Evolutionary conservation across 2,329 filamentous ascomycete species (phyloP).

Genomic region (Nemania abortiva): DNA sequence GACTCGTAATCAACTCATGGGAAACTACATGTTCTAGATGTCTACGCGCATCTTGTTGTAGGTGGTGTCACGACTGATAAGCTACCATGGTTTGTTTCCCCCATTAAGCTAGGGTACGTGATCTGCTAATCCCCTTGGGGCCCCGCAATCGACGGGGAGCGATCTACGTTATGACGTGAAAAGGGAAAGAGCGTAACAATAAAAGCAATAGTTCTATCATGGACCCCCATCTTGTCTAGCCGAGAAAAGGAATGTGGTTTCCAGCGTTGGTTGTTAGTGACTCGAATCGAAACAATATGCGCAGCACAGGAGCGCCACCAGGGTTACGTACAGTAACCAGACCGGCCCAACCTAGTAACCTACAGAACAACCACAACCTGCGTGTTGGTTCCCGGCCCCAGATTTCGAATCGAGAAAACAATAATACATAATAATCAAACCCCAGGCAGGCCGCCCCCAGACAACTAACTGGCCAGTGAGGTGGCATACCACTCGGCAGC

Average conservation of each 20-base stretch:
- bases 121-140: constrained; percentile 16
- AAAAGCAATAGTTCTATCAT: constrained; percentile 16
- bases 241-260: constrained; percentile 19
- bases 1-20: background rate
- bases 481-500: constrained; percentile 22
- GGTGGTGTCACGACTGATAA: too few species aligned
- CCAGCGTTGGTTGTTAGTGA: constrained; percentile 8
- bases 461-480: constrained; percentile 10
- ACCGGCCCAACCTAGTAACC: too few species aligned
- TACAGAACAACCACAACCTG: too few species aligned
- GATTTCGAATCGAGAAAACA: constrained; percentile 20
- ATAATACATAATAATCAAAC: background rate
- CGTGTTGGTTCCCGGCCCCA: constrained; percentile 28
- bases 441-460: constrained; percentile 22
- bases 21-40: background rate
- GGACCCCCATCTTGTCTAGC: constrained; percentile 15
- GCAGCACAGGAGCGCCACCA: constrained; percentile 2
- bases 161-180: constrained; percentile 29
- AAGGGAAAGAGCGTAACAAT: constrained; percentile 11
- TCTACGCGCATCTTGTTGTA: background rate
- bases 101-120: background rate
- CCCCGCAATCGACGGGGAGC: constrained; percentile 26
- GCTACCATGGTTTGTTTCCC: background rate
- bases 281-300: constrained; percentile 20
- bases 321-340: background rate